Conservation (phyloP, 768 basidiomycete species). For the Myochromella boudieri region DNA sequence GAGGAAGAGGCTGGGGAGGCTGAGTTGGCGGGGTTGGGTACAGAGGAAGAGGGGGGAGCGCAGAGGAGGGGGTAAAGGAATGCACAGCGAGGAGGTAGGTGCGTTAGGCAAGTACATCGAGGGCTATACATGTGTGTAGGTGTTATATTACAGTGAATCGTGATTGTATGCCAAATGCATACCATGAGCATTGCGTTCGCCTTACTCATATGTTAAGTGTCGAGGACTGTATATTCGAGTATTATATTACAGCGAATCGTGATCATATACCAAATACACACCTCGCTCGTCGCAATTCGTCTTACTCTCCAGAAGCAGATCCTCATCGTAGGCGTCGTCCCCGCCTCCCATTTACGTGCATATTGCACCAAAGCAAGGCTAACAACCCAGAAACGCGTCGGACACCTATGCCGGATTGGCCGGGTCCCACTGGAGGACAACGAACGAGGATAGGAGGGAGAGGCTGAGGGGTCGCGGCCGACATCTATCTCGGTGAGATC, state of each 20-base stretch:
- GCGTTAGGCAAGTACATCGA: conserved; percentile 54
- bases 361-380: conserved; percentile 77
- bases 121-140: conserved; percentile 35
- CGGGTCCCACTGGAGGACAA: conserved; percentile 62
- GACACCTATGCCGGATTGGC: conserved; percentile 39
- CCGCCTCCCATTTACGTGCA: conserved; percentile 56
- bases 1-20: background rate
- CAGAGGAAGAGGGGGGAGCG: too few species aligned
- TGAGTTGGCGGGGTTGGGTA: background rate
- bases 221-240: too few species aligned
- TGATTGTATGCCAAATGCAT: conserved; percentile 9
- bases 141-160: background rate
- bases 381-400: conserved; percentile 57
- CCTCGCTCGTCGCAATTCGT: too few species aligned
- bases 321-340: too few species aligned
- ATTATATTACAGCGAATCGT: too few species aligned
- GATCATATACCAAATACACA: too few species aligned
- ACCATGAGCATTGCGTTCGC: conserved; percentile 79
- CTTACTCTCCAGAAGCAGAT: conserved; percentile 71
- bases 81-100: conserved; percentile 19
- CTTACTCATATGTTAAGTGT: too few species aligned
- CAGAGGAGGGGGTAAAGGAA: background rate
- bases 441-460: conserved; percentile 61
- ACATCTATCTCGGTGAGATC: conserved; percentile 61
- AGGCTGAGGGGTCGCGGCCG: conserved; percentile 54